Evolutionary conservation across 176 grass and related monocot genomes (phyloP), one percentile per base, ranked within the genome.

Genomic region (Triticum timopheevii): DNA sequence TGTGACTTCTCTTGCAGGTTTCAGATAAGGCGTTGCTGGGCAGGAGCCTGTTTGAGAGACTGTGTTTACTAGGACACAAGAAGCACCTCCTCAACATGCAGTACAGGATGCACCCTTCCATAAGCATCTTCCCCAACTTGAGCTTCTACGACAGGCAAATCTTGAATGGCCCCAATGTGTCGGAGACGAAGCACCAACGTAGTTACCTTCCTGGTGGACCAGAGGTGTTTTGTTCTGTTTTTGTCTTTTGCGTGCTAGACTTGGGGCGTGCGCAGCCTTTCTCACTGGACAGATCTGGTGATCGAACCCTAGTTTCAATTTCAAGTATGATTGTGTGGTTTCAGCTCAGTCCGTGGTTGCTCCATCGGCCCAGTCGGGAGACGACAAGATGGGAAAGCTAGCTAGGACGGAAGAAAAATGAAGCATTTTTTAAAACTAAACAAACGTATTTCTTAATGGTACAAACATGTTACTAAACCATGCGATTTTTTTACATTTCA

Each of bases 101-200:
- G 79, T 97, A 97, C 66, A 89, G 90, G 83, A 97, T 94, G 95
- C 95, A 92, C 61, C 95, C 95, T 0, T 90, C 79, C 12, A 94
- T 97, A 38, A 92, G 95, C 61, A 86, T 80, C 10, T 97, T 97
- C 77, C 95, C 92, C 0, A 90, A 92, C 73, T 0, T 75, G 0
- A 89, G 40, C 0, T 97, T 97, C 64, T 97, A 94, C 45, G 56
- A 89, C 54, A 85, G 63, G 28, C 72, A 91, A 64, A 89, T 94
- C 12, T 16, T 87, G 20, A 84, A 97, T 91, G 95, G 77, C 3
- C 78, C 81, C 3, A 97, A 89, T 83, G 95, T 94, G 62, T 76
- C 1, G 17, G 63, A 76, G 4, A 61, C 42, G 3, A 6, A 4
- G 11, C 69, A 97, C 19, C 31, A 12, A n/a, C 75, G 65, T 33